Conservation (phyloP, 306 rosid genomes). For the Dalbergia cultrata region DNA sequence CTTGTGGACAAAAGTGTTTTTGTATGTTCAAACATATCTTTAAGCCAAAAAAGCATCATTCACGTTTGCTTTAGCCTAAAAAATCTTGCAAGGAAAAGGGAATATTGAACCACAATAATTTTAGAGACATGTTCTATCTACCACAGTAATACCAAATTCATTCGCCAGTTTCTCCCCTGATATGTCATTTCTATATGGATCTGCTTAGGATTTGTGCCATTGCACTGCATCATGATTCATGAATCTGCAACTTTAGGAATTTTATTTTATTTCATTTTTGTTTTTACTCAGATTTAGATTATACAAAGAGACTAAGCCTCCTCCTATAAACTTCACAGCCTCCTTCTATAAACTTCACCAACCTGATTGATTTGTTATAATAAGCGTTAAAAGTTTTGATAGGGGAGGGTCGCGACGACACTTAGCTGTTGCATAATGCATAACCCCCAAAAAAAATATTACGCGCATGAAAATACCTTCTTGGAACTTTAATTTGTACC, state of each 20-base stretch:
- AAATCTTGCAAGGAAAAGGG: conserved; percentile 24
- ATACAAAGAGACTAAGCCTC: conserved; percentile 24
- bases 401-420: conserved; percentile 30
- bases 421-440: not conserved
- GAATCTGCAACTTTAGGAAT: not conserved
- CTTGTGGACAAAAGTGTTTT: conserved; percentile 29
- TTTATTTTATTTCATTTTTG: not conserved
- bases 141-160: conserved; percentile 32
- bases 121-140: conserved; percentile 9
- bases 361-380: conserved; percentile 34
- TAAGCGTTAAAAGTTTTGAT: conserved; percentile 28
- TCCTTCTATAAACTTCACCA: conserved; percentile 37
- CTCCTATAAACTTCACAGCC: conserved; percentile 36
- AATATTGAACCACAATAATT: not conserved
- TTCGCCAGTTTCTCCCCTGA: conserved; percentile 24
- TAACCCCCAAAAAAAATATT: conserved; percentile 22
- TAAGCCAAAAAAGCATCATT: conserved; percentile 23
- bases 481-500: conserved; percentile 44
- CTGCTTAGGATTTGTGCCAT: conserved; percentile 37
- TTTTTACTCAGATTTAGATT: conserved; percentile 27
- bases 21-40: conserved; percentile 25
- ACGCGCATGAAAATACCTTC: conserved; percentile 23
- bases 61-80: conserved; percentile 27
- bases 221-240: conserved; percentile 38
- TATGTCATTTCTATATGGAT: conserved; percentile 25